Conservation (phyloP, 441 rosid species). For the Gossypium davidsonii region DNA sequence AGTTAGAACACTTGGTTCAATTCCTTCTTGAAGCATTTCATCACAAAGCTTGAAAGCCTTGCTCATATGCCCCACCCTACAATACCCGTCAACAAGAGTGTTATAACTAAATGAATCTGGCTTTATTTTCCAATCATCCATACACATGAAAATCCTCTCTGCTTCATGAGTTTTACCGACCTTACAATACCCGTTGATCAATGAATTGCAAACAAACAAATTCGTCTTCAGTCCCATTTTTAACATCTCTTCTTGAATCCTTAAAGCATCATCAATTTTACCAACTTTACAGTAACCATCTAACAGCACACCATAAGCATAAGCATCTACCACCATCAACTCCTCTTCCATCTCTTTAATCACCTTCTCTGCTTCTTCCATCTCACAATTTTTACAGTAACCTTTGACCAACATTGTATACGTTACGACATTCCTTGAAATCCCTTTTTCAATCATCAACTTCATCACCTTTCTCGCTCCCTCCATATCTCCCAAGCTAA, state of each 20-base stretch:
- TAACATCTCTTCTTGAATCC: constrained; percentile 58
- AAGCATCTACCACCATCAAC: constrained; percentile 44
- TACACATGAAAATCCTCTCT: constrained; percentile 29
- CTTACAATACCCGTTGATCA: constrained; percentile 78
- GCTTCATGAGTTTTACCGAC: constrained; percentile 45
- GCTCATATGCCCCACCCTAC: constrained; percentile 41
- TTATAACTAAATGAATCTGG: constrained; percentile 72
- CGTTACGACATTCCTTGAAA: constrained; percentile 45
- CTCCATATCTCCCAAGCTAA: constrained; percentile 48
- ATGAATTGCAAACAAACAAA: constrained; percentile 57
- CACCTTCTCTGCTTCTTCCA: constrained; percentile 63
- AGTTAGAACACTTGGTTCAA: constrained; percentile 43
- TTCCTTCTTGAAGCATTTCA: constrained; percentile 41
- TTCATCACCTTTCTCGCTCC: constrained; percentile 37
- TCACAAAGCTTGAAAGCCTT: constrained; percentile 62
- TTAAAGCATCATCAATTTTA: constrained; percentile 48
- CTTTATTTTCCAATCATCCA: constrained; percentile 54
- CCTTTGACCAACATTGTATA: constrained; percentile 57
- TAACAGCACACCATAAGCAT: constrained; percentile 59
- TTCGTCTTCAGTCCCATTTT: constrained; percentile 54
- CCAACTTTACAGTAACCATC: constrained; percentile 67
- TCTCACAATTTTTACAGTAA: constrained; percentile 42
- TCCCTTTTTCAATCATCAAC: constrained; percentile 48
- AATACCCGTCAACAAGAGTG: constrained; percentile 71
- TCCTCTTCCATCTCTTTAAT: constrained; percentile 34